Evolutionary conservation across 805 yeast species (phyloP), one percentile per base, ranked within the genome.

Genomic region (Sungouiella thailandica): DNA sequence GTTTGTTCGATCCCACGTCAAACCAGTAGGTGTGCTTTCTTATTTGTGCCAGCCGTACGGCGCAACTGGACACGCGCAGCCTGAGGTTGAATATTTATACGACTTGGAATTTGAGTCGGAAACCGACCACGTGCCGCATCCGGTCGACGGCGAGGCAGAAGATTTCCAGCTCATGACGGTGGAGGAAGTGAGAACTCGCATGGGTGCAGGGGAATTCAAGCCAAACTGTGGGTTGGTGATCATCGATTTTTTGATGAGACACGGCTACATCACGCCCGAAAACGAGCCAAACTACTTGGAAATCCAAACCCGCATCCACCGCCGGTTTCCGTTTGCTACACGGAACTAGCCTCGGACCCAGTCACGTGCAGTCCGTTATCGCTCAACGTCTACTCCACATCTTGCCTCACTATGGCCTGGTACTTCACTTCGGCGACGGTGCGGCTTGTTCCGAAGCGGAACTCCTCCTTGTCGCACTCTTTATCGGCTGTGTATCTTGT

Each of bases 221-320:
- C 95, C 95, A 17, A 93, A 90, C 50, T 83, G 96, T 61, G 95
- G 82, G 0, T 60, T 78, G 20, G 81, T 89, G 3, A 65, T 84
- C 19, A 68, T 88, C 11, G 97, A 90, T 48, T 93, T 93, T 50
- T 64, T 93, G 35, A 72, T 89, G n/a, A 76, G 98, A 46, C 89
- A 83, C 49, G 96, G 96, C 1, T 53, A 68, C 22, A 54, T 90
- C 8, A 74, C 81, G 0, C 67, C 82, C 0, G 83, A 77, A 30
- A 67, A 61, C 31, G 96, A 88, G 48, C 75, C 77, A 0, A 70
- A 80, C 37, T 86, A 74, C 44, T 31, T 72, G n/a, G 80, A 79
- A 46, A 70, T 90, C 1, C 62, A 66, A 10, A 47, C 61, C 14
- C 71, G 80, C 39, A 58, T 78, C 32, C 97, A 88, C 53, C 69